A percentile compares a stretch with the other conserved stretches of the same genome.
These are phyloP conservation scores for Hyphochytrium catenoides DNA, from an alignment of 352 stramenopile genomes.

Conservation along the genomic window DNA sequence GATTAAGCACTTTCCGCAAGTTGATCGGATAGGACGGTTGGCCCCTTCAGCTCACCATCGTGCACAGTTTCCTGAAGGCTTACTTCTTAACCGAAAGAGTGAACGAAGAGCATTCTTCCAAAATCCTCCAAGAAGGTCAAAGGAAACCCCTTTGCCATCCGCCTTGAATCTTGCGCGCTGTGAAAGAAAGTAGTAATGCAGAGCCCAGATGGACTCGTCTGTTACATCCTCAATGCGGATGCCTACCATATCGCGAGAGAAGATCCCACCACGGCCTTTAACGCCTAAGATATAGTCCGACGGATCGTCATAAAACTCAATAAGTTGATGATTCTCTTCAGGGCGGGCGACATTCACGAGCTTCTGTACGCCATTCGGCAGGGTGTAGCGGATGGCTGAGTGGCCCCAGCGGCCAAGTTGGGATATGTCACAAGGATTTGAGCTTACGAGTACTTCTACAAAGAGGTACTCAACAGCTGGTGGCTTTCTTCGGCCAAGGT, in stretches of 20 bases:
- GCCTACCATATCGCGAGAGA: constrained; percentile 7
- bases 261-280: constrained; percentile 7
- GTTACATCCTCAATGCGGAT: constrained; percentile 9
- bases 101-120: constrained; percentile 7
- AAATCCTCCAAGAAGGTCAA: constrained; percentile 9
- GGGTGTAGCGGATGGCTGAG: constrained; percentile 7
- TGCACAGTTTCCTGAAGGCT: constrained; percentile 7
- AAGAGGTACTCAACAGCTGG: constrained; percentile 8
- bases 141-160: constrained; percentile 7
- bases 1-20: no score
- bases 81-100: constrained; percentile 6
- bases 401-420: constrained; percentile 7
- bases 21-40: no score
- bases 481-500: constrained; percentile 5
- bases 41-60: no score
- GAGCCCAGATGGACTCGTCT: constrained; percentile 4
- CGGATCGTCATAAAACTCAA: constrained; percentile 9
- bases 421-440: constrained; percentile 4
- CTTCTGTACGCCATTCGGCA: constrained; percentile 6
- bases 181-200: constrained; percentile 7
- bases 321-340: constrained; percentile 5
- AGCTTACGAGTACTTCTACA: constrained; percentile 7
- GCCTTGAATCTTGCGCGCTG: constrained; percentile 4
- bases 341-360: constrained; percentile 9
- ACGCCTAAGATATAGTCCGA: constrained; percentile 8